Base-by-base conservation (phyloP, 2,329 filamentous ascomycete genomes). In the Cyclaneusma minus region DNA sequence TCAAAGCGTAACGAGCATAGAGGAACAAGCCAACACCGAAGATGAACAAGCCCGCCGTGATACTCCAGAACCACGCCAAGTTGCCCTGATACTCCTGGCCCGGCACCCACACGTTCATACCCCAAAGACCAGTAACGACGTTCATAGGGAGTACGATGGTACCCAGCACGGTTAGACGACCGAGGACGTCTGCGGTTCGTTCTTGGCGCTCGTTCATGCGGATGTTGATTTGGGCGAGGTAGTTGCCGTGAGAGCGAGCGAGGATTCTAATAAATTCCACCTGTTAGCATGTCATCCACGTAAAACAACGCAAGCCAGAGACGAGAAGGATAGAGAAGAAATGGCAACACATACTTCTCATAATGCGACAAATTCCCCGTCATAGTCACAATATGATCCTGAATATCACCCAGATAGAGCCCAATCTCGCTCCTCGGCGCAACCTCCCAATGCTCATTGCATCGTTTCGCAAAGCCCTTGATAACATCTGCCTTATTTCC, bases 331-430 rank as follows among this genome's bases (percentile, higher is more conserved):
- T 13, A 24, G 13, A 29, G 16, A 10, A 10, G 16, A 22, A 14
- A 12, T 6, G 13, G 25, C 8, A 10, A 16, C 11, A 60, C 74
- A 44, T 60, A 89, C 81, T 85, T 92, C 54, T 98, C 89, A 45
- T 95, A 95, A 49, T 98, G 89, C 38, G 75, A 79, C 45, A 98
- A 55, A 48, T 95, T 98, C 27, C 79, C 81, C 19, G 87, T 95
- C 89, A 98, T 98, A 35, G 89, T 98, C 41, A 98, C 75, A 41
- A 98, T 95, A 49, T 98, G 89, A 57, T 98, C 89, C 51, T 98
- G 89, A 36, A 98, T 98, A 56, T 98, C 89, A 35, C 89, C 89
- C 31, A 98, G 60, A 52, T 95, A 98, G 28, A 98, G 56, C n/a
- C 89, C 89, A 47, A 98, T 95, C 49, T 98, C 89, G 17, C 80